Evolutionary conservation across 371 early-diverging fungal genomes (phyloP).

Genomic region (Parasitella parasitica): DNA sequence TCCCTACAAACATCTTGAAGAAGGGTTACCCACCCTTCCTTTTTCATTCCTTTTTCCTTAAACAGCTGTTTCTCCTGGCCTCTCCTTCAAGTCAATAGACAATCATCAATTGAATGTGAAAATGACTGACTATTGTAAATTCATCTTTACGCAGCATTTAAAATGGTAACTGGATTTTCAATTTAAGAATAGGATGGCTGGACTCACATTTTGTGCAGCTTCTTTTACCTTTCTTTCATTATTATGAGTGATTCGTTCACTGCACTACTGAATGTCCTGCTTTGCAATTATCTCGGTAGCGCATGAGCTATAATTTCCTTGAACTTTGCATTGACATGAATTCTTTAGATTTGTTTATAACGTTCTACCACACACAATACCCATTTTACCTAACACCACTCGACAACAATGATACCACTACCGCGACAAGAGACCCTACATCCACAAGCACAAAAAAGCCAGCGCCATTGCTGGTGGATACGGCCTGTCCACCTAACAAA

Average conservation of each 20-base stretch:
- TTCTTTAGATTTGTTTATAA: not conserved
- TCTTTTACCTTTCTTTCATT: not conserved
- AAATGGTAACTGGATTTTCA: not conserved
- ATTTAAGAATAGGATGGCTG: not conserved
- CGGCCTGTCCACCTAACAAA: not conserved
- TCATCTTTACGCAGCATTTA: not conserved
- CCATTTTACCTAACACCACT: not conserved
- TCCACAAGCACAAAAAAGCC: not conserved
- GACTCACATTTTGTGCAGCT: not conserved
- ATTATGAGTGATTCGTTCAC: not conserved
- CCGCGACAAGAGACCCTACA: not conserved
- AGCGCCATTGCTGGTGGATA: not conserved
- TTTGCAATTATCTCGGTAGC: not conserved
- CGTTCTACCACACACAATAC: not conserved
- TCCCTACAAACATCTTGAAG: no score
- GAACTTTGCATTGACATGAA: not conserved
- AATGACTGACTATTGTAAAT: not conserved
- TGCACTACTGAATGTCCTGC: not conserved
- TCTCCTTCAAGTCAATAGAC: not conserved
- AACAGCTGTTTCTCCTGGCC: not conserved
- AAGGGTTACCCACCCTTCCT: not conserved
- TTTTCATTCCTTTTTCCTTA: not conserved
- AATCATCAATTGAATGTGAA: not conserved
- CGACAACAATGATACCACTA: not conserved
- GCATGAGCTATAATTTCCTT: not conserved